Evolutionary conservation across 805 yeast genomes (phyloP).

Genomic region (Cyberlindnera nakhonratchasimensis): DNA sequence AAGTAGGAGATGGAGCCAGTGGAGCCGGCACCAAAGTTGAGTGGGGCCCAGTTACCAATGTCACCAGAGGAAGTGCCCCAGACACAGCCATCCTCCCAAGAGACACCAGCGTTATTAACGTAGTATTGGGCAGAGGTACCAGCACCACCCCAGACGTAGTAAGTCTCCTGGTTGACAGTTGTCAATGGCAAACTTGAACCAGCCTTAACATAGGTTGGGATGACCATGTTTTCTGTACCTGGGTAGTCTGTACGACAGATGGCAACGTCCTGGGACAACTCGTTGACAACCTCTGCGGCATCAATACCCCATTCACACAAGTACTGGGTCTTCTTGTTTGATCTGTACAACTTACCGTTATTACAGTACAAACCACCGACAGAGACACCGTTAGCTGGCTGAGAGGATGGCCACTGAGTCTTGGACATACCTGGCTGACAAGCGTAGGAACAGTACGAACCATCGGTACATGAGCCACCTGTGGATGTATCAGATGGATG

Average conservation of each 20-base stretch:
- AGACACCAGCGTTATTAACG: slow-evolving; percentile 94
- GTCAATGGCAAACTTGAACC: slow-evolving; percentile 67
- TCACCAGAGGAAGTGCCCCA: slow-evolving; percentile 84
- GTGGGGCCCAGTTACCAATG: slow-evolving; percentile 98
- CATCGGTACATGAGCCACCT: slow-evolving; percentile 70
- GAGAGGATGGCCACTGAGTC: slow-evolving; percentile 92
- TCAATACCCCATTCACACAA: slow-evolving; percentile 87
- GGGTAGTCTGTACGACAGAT: slow-evolving; percentile 99
- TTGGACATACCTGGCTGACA: slow-evolving; percentile 98
- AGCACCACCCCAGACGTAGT: slow-evolving; percentile 80
- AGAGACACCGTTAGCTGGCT: slow-evolving; percentile 85
- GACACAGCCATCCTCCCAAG: slow-evolving; percentile 84
- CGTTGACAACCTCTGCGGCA: slow-evolving; percentile 64
- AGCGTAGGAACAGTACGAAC: slow-evolving; percentile 94
- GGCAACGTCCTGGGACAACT: slow-evolving; percentile 67
- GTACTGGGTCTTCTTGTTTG: slow-evolving; percentile 60
- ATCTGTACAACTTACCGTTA: slow-evolving; percentile 75
- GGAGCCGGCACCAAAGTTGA: slow-evolving; percentile 90
- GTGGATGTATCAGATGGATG: slow-evolving; percentile 58
- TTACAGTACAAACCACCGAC: slow-evolving; percentile 90
- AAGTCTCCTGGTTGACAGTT: slow-evolving; percentile 72
- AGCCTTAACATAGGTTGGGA: slow-evolving; percentile 79
- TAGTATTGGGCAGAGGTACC: slow-evolving; percentile 93
- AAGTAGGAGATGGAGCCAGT: slow-evolving; percentile 65
- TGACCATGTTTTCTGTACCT: slow-evolving; percentile 97